A percentile compares a stretch with the other conserved stretches of the same genome.
These are phyloP conservation scores for Claviceps humidiphila DNA, from an alignment of 2,329 filamentous ascomycete genomes.

Conservation along the genomic window DNA sequence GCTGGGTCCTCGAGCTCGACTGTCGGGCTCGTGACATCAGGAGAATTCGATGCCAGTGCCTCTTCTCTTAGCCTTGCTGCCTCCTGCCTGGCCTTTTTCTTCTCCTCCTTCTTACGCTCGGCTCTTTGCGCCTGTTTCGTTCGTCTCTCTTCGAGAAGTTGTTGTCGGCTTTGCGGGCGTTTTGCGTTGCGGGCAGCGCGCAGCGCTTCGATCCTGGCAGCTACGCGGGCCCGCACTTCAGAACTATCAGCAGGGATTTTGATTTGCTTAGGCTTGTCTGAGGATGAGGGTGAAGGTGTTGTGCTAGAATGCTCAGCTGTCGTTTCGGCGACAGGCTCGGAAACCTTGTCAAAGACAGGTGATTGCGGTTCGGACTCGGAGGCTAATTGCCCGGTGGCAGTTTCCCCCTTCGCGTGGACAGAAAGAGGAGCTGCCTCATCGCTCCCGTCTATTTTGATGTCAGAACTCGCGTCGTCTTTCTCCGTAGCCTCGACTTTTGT, in stretches of 20 bases:
- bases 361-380: slow-evolving; percentile 36
- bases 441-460: neutral
- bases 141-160: slow-evolving; percentile 79
- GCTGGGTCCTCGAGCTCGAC: slow-evolving; percentile 36
- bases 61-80: slow-evolving; percentile 56
- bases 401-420: slow-evolving; percentile 26
- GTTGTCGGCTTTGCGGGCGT: slow-evolving; percentile 69
- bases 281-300: slow-evolving; percentile 57
- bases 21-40: slow-evolving; percentile 42
- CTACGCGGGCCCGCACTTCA: slow-evolving; percentile 63
- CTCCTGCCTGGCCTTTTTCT: slow-evolving; percentile 64
- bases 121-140: slow-evolving; percentile 79
- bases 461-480: slow-evolving; percentile 8
- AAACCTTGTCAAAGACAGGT: slow-evolving; percentile 43
- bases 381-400: slow-evolving; percentile 31
- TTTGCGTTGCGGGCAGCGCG: slow-evolving; percentile 80
- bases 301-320: slow-evolving; percentile 37
- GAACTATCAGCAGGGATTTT: slow-evolving; percentile 59
- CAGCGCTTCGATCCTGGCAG: slow-evolving; percentile 71
- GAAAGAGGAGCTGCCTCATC: slow-evolving; percentile 12
- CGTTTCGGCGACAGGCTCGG: slow-evolving; percentile 24
- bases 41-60: slow-evolving; percentile 49
- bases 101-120: slow-evolving; percentile 75
- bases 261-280: slow-evolving; percentile 51
- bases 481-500: no score